phyloP scores from a whole-genome alignment of 805 yeast genomes.

The Zygoascus bituminiphila region DNA sequence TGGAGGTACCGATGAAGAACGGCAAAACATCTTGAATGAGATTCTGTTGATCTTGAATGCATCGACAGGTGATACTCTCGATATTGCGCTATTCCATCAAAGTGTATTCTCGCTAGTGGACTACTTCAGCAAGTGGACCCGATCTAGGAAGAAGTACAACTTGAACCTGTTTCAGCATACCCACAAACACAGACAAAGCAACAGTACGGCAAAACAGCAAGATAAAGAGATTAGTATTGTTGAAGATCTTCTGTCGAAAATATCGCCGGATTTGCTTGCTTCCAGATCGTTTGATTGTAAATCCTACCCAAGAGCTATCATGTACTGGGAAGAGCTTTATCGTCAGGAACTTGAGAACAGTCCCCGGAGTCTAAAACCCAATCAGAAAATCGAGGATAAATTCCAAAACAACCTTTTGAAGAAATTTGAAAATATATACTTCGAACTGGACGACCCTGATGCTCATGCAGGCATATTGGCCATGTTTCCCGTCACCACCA shows the following conservation, averaged over 20 bases:
- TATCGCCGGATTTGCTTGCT: constrained; percentile 69
- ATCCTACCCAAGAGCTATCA: constrained; percentile 78
- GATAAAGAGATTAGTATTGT: constrained; percentile 8
- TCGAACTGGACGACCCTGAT: constrained; percentile 82
- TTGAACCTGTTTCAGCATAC: neutral
- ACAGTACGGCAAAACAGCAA: constrained; percentile 19
- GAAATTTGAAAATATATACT: constrained; percentile 65
- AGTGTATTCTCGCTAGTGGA: constrained; percentile 73
- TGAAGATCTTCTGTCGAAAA: constrained; percentile 37
- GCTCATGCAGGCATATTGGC: constrained; percentile 80
- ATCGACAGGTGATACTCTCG: constrained; percentile 26
- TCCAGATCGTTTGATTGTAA: constrained; percentile 72
- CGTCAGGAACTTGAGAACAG: neutral
- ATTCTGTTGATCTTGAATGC: constrained; percentile 49
- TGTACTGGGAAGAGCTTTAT: constrained; percentile 61
- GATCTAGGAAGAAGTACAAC: constrained; percentile 15
- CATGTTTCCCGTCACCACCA: constrained; percentile 52
- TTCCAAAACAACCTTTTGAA: constrained; percentile 25
- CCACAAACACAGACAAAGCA: neutral
- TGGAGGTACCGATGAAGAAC: constrained; percentile 32
- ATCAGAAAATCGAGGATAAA: constrained; percentile 34
- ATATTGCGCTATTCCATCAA: constrained; percentile 58
- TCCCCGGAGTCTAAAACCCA: constrained; percentile 29
- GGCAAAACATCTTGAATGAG: constrained; percentile 47
- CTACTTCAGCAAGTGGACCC: constrained; percentile 69